Percentiles rank a stretch among this genome's conserved stretches.
phyloP scores from a whole-genome alignment of 2,329 filamentous ascomycete genomes.

The Clarireedia homoeocarpa region DNA sequence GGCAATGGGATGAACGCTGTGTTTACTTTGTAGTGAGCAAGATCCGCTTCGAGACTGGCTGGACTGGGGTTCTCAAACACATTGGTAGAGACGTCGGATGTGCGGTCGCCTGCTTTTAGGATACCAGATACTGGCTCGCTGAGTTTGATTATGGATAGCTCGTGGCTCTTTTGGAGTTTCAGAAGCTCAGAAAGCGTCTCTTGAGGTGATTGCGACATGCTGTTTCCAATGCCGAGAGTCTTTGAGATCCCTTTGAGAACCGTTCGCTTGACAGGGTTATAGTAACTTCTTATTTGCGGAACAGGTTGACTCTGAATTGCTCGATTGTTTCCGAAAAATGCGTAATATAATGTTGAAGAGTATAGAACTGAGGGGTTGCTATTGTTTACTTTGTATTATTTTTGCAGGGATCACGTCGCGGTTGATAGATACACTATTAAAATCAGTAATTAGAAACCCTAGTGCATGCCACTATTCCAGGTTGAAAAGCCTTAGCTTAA shows the following conservation, averaged over 20 bases:
- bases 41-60: constrained; percentile 70
- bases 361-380: background rate
- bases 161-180: constrained; percentile 47
- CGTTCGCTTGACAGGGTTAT: background rate
- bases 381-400: constrained; percentile 18
- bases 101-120: constrained; percentile 40
- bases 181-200: constrained; percentile 42
- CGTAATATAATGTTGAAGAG: background rate
- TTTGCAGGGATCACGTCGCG: background rate
- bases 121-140: constrained; percentile 64
- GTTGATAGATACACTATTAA: background rate
- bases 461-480: too few species aligned
- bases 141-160: constrained; percentile 68
- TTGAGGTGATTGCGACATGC: constrained; percentile 20
- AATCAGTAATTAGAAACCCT: background rate
- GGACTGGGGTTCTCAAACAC: constrained; percentile 63
- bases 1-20: background rate
- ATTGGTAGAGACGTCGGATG: constrained; percentile 62
- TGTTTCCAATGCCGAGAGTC: background rate
- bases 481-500: too few species aligned
- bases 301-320: background rate
- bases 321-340: background rate
- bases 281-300: too few species aligned
- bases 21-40: constrained; percentile 71
- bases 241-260: background rate